Conservation (phyloP, 768 basidiomycete species). For the Hypsizygus marmoreus region DNA sequence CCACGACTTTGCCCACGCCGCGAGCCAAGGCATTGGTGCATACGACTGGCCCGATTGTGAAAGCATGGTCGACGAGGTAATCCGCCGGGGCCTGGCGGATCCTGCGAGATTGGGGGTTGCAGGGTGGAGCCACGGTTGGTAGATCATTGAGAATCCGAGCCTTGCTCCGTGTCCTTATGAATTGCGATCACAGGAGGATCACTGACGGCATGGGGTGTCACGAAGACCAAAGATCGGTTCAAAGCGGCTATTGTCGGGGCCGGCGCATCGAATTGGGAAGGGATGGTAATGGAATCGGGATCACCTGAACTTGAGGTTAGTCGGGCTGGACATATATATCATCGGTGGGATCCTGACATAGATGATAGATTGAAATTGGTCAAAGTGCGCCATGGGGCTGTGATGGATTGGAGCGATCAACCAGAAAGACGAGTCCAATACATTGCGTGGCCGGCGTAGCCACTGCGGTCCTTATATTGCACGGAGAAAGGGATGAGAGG, state of each 20-base stretch:
- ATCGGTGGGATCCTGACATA: slow-evolving; percentile 4
- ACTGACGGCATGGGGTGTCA: slow-evolving; percentile 37
- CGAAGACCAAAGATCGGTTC: slow-evolving; percentile 34
- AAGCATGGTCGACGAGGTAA: slow-evolving; percentile 37
- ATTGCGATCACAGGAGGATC: slow-evolving; percentile 28
- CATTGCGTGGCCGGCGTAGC: slow-evolving; percentile 39
- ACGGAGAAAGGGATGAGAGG: slow-evolving; percentile 55
- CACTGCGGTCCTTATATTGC: slow-evolving; percentile 48
- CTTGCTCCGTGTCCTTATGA: background rate
- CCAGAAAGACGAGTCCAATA: slow-evolving; percentile 30
- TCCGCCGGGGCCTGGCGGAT: slow-evolving; percentile 33
- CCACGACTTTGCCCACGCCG: slow-evolving; percentile 31
- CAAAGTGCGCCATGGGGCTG: slow-evolving; percentile 32
- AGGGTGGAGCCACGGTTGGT: slow-evolving; percentile 39
- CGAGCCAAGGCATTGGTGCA: slow-evolving; percentile 30
- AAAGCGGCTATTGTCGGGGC: slow-evolving; percentile 38
- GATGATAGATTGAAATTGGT: slow-evolving; percentile 29
- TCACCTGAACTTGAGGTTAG: slow-evolving; percentile 36
- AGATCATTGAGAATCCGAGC: background rate
- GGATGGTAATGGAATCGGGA: slow-evolving; percentile 37
- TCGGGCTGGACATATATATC: slow-evolving; percentile 3
- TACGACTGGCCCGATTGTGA: slow-evolving; percentile 37
- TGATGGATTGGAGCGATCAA: slow-evolving; percentile 13
- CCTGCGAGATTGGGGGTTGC: slow-evolving; percentile 30
- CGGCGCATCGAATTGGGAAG: slow-evolving; percentile 37